Evolutionary conservation across 305 asterid species (phyloP).

Genomic region (Striga hermonthica): DNA sequence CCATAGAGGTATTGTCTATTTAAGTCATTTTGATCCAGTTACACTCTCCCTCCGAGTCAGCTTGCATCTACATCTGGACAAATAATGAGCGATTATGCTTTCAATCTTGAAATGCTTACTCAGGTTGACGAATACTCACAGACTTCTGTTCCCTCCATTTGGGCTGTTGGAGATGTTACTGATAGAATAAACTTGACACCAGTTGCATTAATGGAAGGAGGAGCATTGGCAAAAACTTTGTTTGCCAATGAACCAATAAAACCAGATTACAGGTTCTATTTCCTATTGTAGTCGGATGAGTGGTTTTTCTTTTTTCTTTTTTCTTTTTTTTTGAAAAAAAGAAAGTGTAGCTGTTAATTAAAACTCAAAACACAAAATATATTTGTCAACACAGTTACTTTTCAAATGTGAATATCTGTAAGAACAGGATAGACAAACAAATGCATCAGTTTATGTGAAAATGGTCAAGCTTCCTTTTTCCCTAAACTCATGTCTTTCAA

Average conservation of each 20-base stretch:
- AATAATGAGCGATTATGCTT: constrained; percentile 11
- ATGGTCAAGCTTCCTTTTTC: background rate
- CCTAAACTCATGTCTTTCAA: constrained; percentile 29
- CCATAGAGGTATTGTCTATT: constrained; percentile 60
- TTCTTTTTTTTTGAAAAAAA: too few species aligned
- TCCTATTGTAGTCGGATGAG: constrained; percentile 20
- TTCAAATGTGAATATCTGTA: too few species aligned
- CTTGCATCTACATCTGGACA: constrained; percentile 20
- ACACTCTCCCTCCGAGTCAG: constrained; percentile 1
- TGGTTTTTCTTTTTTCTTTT: too few species aligned
- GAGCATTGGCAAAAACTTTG: constrained; percentile 82
- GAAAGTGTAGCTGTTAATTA: too few species aligned
- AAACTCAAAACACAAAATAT: too few species aligned
- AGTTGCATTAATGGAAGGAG: constrained; percentile 98
- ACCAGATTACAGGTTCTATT: constrained; percentile 73
- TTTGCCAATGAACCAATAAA: constrained; percentile 79
- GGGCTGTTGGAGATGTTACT: constrained; percentile 98
- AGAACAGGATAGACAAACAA: too few species aligned
- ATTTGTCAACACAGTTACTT: too few species aligned
- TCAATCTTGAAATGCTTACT: constrained; percentile 31
- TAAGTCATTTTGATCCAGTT: background rate
- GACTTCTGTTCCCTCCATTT: constrained; percentile 87
- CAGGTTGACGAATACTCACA: constrained; percentile 91
- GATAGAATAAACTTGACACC: constrained; percentile 95
- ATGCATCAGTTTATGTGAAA: too few species aligned